These are phyloP conservation scores for Blumeriella jaapii DNA, from an alignment of 2,329 filamentous ascomycete genomes.

Conservation along the genomic window DNA sequence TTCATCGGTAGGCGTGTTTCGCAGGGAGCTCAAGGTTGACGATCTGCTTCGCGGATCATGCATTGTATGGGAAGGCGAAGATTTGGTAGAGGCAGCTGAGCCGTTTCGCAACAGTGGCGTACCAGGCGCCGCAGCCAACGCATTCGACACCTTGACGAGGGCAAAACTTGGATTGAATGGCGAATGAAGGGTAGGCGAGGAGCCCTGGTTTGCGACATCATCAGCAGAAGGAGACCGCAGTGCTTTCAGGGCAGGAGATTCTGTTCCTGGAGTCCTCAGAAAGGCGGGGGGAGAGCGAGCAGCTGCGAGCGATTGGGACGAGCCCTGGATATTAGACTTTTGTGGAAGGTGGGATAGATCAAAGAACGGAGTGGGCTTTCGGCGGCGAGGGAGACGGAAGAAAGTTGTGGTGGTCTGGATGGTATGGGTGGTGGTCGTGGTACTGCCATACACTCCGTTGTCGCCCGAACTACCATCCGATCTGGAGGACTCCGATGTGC, in stretches of 20 bases:
- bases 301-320: conserved; percentile 25
- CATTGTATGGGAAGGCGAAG: conserved; percentile 51
- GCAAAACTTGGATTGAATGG: conserved; percentile 16
- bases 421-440: conserved; percentile 51
- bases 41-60: conserved; percentile 62
- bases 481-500: conserved; percentile 76
- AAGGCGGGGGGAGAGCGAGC: conserved; percentile 33
- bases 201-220: conserved; percentile 14
- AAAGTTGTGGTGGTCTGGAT: conserved; percentile 57
- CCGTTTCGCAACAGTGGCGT: conserved; percentile 43
- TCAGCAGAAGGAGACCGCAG: conserved; percentile 25
- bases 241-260: conserved; percentile 30
- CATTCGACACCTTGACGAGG: conserved; percentile 16
- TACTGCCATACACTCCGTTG: conserved; percentile 44
- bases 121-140: conserved; percentile 30
- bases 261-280: conserved; percentile 26
- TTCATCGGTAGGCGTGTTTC: conserved; percentile 60
- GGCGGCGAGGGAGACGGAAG: conserved; percentile 70
- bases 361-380: conserved; percentile 66
- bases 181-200: conserved; percentile 23
- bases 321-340: conserved; percentile 40
- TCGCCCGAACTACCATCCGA: conserved; percentile 77
- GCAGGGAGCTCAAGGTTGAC: conserved; percentile 78
- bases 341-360: conserved; percentile 83
- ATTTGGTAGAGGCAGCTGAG: conserved; percentile 55